A percentile compares a stretch with the other conserved stretches of the same genome.
These are phyloP conservation scores for Darksidea phi DNA, from an alignment of 495 filamentous ascomycete genomes.

Conservation along the genomic window DNA sequence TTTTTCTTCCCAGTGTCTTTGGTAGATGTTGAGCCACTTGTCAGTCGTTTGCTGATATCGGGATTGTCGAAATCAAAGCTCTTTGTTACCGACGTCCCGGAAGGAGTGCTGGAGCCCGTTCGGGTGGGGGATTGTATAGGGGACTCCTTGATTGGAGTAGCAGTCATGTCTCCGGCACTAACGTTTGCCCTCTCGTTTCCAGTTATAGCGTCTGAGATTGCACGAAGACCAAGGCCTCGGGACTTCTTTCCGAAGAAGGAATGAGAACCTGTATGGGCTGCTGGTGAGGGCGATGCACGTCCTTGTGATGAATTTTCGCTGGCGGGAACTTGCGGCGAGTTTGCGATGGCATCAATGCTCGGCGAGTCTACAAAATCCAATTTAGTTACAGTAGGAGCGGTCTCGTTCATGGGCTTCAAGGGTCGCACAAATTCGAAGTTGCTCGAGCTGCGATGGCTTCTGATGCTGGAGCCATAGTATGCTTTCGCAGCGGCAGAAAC, in stretches of 20 bases:
- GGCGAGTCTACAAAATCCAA: slow-evolving; percentile 56
- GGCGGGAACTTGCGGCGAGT: slow-evolving; percentile 50
- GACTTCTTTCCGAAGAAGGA: slow-evolving; percentile 39
- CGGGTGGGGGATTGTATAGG: slow-evolving; percentile 66
- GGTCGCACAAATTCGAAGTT: slow-evolving; percentile 41
- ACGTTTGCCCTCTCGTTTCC: slow-evolving; percentile 59
- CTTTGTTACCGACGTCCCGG: slow-evolving; percentile 66
- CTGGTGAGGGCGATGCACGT: slow-evolving; percentile 47
- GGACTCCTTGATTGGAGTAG: slow-evolving; percentile 64
- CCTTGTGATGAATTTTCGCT: slow-evolving; percentile 54
- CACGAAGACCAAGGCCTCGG: slow-evolving; percentile 63
- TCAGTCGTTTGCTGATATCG: slow-evolving; percentile 56
- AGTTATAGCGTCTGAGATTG: slow-evolving; percentile 76
- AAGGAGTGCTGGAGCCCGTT: slow-evolving; percentile 84
- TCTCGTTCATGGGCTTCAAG: slow-evolving; percentile 51
- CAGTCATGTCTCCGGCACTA: slow-evolving; percentile 46
- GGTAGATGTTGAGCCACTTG: slow-evolving; percentile 19
- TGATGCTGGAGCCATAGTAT: slow-evolving; percentile 57
- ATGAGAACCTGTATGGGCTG: slow-evolving; percentile 13
- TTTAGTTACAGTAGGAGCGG: slow-evolving; percentile 63
- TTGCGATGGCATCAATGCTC: slow-evolving; percentile 49
- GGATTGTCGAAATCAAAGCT: slow-evolving; percentile 75
- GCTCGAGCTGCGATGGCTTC: slow-evolving; percentile 29
- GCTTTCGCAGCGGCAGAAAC: slow-evolving; percentile 31
- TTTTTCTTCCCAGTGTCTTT: slow-evolving; percentile 42